phyloP scores from a whole-genome alignment of 2,329 filamentous ascomycete genomes.

The Fusarium annulatum region DNA sequence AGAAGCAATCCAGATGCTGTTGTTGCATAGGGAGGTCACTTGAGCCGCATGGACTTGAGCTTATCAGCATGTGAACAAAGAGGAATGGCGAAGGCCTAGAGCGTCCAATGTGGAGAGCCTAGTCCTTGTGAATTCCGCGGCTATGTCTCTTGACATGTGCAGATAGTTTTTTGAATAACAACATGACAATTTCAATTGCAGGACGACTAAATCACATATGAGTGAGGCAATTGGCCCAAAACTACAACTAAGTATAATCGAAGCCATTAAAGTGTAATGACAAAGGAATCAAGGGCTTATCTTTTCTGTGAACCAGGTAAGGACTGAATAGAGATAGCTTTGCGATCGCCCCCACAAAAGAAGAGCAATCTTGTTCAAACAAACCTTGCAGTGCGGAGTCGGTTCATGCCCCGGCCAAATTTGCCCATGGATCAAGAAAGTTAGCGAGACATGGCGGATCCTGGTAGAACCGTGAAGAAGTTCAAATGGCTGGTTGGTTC shows the following conservation, averaged over 20 bases:
- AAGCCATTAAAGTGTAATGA: neutral
- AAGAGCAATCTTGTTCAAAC: slow-evolving; percentile 12
- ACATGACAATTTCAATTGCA: neutral
- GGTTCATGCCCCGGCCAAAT: slow-evolving; percentile 11
- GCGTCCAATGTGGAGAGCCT: slow-evolving; percentile 26
- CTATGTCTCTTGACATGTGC: neutral
- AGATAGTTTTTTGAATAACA: slow-evolving; percentile 8
- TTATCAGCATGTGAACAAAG: slow-evolving; percentile 28
- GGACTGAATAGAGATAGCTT: slow-evolving; percentile 9
- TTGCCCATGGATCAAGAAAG: slow-evolving; percentile 12
- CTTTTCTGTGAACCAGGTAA: neutral
- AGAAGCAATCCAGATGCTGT: neutral
- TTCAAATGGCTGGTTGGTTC: slow-evolving; percentile 30
- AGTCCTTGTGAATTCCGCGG: slow-evolving; percentile 21
- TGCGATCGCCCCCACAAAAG: neutral
- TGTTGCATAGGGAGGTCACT: neutral
- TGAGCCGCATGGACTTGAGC: slow-evolving; percentile 25
- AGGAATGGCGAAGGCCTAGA: slow-evolving; percentile 26
- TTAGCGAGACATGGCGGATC: slow-evolving; percentile 28
- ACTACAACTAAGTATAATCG: neutral
- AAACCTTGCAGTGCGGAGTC: slow-evolving; percentile 22
- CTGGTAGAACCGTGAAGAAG: slow-evolving; percentile 36
- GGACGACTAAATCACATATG: neutral
- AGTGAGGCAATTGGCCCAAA: neutral
- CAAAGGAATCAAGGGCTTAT: neutral